Evolutionary conservation across 2,329 filamentous ascomycete genomes (phyloP).

Genomic region (Trichoderma atrobrunneum): DNA sequence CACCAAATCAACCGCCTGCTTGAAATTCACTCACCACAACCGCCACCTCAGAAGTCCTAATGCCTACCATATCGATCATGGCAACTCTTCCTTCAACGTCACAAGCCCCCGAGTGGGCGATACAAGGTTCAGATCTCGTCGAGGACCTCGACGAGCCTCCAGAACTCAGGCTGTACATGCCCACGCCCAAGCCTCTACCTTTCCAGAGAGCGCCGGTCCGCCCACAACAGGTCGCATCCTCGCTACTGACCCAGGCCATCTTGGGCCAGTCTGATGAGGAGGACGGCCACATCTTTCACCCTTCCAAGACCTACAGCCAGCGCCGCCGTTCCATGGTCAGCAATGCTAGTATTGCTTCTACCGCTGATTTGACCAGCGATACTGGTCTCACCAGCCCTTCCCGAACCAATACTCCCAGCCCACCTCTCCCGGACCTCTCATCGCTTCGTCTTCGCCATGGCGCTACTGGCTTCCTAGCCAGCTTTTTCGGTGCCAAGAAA

Average conservation of each 20-base stretch:
- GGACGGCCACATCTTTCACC: slow-evolving; percentile 36
- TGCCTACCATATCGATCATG: slow-evolving; percentile 28
- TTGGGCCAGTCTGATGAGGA: slow-evolving; percentile 64
- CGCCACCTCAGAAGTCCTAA: not conserved
- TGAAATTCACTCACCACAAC: slow-evolving; percentile 2
- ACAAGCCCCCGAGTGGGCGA: slow-evolving; percentile 34
- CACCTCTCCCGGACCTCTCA: slow-evolving; percentile 65
- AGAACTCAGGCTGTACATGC: slow-evolving; percentile 48
- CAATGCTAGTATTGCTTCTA: slow-evolving; percentile 77
- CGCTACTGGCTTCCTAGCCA: slow-evolving; percentile 25
- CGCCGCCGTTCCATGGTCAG: slow-evolving; percentile 69
- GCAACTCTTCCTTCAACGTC: slow-evolving; percentile 25
- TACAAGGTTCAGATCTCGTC: slow-evolving; percentile 56
- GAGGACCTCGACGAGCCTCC: slow-evolving; percentile 87
- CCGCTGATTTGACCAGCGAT: slow-evolving; percentile 91
- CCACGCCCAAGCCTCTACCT: slow-evolving; percentile 38
- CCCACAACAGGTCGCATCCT: slow-evolving; percentile 61
- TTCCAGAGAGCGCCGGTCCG: slow-evolving; percentile 49
- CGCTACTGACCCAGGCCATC: slow-evolving; percentile 83
- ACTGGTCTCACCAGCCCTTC: slow-evolving; percentile 86
- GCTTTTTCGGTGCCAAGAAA: slow-evolving; percentile 24
- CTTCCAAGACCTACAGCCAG: slow-evolving; percentile 36
- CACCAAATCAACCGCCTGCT: not conserved
- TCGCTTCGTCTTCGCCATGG: slow-evolving; percentile 42
- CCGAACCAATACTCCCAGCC: slow-evolving; percentile 84